Percentiles rank a stretch among this genome's conserved stretches.
phyloP scores from a whole-genome alignment of 306 rosid genomes.

The Castanea sativa region DNA sequence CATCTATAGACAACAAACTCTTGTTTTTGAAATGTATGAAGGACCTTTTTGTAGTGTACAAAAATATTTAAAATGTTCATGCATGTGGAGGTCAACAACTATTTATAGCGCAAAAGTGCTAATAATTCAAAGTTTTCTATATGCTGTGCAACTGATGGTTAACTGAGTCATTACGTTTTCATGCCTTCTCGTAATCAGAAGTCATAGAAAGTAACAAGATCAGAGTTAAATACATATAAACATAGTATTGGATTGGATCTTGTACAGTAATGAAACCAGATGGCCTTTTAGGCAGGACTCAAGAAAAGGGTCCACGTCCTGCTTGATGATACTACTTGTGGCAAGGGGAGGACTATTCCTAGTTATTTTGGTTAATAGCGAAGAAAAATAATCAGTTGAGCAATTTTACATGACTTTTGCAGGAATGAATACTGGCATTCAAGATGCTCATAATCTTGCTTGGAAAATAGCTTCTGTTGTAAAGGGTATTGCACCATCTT shows the following conservation, averaged over 20 bases:
- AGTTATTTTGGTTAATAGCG: neutral
- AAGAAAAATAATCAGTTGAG: slow-evolving; percentile 13
- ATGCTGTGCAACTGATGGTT: neutral
- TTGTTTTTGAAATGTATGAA: neutral
- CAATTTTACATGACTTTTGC: slow-evolving; percentile 27
- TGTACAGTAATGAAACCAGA: neutral
- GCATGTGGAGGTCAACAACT: neutral
- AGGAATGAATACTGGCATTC: slow-evolving; percentile 99
- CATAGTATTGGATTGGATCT: neutral
- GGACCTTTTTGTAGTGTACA: neutral
- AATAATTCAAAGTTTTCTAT: neutral
- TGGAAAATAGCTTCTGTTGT: slow-evolving; percentile 89
- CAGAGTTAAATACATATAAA: neutral
- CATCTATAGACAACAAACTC: neutral
- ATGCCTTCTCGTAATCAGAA: neutral
- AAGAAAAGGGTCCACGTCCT: neutral
- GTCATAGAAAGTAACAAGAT: neutral
- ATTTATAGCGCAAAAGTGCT: neutral
- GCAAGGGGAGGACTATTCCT: neutral
- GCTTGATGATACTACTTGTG: slow-evolving; percentile 2
- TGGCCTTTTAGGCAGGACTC: neutral
- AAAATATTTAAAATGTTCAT: neutral
- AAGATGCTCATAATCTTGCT: slow-evolving; percentile 95
- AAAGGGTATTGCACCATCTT: slow-evolving; percentile 72
- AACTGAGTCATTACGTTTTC: neutral